Evolutionary conservation across 176 grass and related monocot genomes (phyloP).

Genomic region (Hordeum marinum): DNA sequence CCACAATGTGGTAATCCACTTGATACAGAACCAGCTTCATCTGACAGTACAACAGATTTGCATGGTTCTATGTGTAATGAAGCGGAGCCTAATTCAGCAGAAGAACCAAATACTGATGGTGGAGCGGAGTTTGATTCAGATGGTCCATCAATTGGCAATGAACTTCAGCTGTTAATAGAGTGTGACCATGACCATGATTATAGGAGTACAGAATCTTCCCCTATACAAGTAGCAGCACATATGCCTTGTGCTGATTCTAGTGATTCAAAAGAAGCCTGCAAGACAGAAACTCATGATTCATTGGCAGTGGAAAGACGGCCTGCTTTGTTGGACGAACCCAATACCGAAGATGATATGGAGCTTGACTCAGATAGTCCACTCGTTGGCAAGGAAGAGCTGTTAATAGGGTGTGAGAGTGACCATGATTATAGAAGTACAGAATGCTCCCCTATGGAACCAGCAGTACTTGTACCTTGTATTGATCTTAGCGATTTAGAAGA

Average conservation of each 20-base stretch:
- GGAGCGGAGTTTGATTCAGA: conserved; percentile 22
- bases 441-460: not conserved
- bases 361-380: conserved; percentile 14
- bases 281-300: conserved; percentile 7
- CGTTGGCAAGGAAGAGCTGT: not conserved
- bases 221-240: not conserved
- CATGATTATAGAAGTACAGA: conserved; percentile 12
- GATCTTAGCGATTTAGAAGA: not conserved
- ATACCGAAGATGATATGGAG: conserved; percentile 25
- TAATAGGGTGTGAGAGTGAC: not conserved
- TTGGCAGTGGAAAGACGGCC: conserved; percentile 4
- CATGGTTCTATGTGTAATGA: conserved; percentile 12
- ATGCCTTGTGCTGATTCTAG: not conserved
- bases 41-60: conserved; percentile 11
- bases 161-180: not conserved
- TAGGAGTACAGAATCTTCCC: conserved; percentile 17
- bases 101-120: conserved; percentile 19
- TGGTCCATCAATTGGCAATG: not conserved
- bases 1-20: conserved; percentile 9
- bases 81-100: not conserved
- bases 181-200: not conserved
- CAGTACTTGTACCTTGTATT: not conserved
- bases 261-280: conserved; percentile 8
- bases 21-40: conserved; percentile 6
- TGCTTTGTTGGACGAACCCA: conserved; percentile 4